Evolutionary conservation across 805 yeast genomes (phyloP), one percentile per base, ranked within the genome.

Genomic region (Millerozyma acaciae): DNA sequence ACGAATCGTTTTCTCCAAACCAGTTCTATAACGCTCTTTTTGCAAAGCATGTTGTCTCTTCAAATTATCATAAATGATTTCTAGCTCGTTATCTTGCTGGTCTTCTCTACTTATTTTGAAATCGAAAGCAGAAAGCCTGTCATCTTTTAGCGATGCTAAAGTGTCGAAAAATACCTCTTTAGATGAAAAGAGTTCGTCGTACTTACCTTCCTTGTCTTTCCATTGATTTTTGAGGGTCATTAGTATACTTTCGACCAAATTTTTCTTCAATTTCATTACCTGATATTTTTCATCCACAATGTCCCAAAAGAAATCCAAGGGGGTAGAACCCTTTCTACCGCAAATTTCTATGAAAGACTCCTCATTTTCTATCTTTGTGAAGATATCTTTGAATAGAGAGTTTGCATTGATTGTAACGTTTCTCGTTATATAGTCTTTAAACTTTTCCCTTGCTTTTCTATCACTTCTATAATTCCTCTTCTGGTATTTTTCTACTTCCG

Each of bases 291-390:
- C 80, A 44, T 82, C 88, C 3, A 82, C 68, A 0, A 73, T 47
- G 52, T 88, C 95, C 75, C 85, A 73, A 52, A 82, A 87, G 25
- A 84, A 56, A 42, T 87, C 95, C 26, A 80, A 49, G 1, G 95
- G 82, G 1, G 78, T 70, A 0, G 96, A 86, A 0, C 96, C 95
- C 28, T 73, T 66, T 34, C 88, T 69, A 0, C 94, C 95, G 36
- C 87, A 67, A 22, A 87, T 42, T 15, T 70, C 75, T 10, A 73
- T 47, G 48, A 82, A 87, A 10, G 75, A 59, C 28, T 63, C 65
- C 39, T 80, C 82, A 20, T 73, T 70, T 38, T 75, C 75, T 1
- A 86, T 45, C 4, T 48, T 38, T 0, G 70, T 60, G 26, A 74
- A 66, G 2, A 84, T 47, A 16, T 80, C 80, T 30, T 55, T 58